Percentiles rank a stretch among this genome's conserved stretches.
These are phyloP conservation scores for Helichrysum umbraculigerum DNA, from an alignment of 129 eudicot species.

Conservation along the genomic window DNA sequence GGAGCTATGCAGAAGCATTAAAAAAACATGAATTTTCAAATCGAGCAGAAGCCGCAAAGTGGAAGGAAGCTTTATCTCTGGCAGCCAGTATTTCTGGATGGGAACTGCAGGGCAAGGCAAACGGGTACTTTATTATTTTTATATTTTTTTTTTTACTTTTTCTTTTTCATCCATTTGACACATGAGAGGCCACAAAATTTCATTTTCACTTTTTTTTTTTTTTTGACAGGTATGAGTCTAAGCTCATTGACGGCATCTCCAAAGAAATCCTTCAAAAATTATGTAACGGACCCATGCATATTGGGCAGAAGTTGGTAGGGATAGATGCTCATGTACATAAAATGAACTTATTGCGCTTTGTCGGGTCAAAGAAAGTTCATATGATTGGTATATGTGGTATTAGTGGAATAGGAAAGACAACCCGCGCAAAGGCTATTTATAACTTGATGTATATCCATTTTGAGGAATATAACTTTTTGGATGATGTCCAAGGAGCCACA, in stretches of 20 bases:
- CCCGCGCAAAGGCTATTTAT: slow-evolving; percentile 23
- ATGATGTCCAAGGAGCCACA: slow-evolving; percentile 21
- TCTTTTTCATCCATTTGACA: not conserved
- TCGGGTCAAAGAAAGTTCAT: slow-evolving; percentile 2
- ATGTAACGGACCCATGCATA: slow-evolving; percentile 14
- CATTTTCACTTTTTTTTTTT: no score
- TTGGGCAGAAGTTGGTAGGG: slow-evolving; percentile 23
- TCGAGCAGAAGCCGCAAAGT: not conserved
- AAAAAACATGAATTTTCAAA: not conserved
- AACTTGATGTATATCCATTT: slow-evolving; percentile 5
- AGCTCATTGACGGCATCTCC: slow-evolving; percentile 24
- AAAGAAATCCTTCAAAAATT: slow-evolving; percentile 11
- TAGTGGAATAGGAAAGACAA: slow-evolving; percentile 31
- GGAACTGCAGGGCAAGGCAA: slow-evolving; percentile 3
- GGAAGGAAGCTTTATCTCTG: not conserved
- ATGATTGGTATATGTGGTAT: slow-evolving; percentile 33
- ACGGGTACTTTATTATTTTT: not conserved
- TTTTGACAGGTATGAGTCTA: slow-evolving; percentile 19
- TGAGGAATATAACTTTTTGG: slow-evolving; percentile 14
- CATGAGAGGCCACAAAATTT: not conserved
- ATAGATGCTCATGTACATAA: slow-evolving; percentile 1
- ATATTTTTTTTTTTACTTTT: not conserved
- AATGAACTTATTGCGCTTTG: slow-evolving; percentile 2
- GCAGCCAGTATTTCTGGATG: not conserved
- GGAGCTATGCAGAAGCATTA: slow-evolving; percentile 6